phyloP scores from a whole-genome alignment of 306 rosid species.

The Oemleria cerasiformis region DNA sequence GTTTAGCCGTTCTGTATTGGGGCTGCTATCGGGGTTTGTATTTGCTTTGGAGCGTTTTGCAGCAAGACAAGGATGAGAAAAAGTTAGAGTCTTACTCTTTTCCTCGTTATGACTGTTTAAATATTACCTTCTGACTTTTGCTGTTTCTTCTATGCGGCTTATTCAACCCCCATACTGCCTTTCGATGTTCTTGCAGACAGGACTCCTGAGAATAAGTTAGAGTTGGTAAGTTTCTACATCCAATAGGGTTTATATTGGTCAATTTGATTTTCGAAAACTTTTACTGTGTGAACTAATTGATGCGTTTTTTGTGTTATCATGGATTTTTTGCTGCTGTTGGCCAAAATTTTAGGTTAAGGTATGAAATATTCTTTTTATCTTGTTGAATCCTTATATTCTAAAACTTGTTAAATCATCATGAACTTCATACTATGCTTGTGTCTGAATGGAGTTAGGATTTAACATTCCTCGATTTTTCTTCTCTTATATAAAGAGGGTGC shows the following conservation, averaged over 20 bases:
- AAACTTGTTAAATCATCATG: conserved; percentile 1
- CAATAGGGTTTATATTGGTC: conserved; percentile 3
- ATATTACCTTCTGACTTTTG: conserved; percentile 10
- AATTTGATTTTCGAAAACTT: no score
- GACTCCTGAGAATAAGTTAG: conserved; percentile 85
- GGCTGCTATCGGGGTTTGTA: no score
- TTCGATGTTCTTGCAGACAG: conserved; percentile 89
- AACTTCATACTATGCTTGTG: neutral
- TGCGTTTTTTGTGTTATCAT: conserved; percentile 36
- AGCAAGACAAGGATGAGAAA: no score
- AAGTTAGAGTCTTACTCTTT: conserved; percentile 6
- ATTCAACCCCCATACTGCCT: conserved; percentile 81
- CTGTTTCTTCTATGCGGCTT: conserved; percentile 56
- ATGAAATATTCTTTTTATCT: conserved; percentile 24
- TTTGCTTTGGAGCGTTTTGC: no score
- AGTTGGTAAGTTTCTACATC: conserved; percentile 33
- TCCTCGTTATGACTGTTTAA: conserved; percentile 8
- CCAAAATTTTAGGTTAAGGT: conserved; percentile 70
- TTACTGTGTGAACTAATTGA: conserved; percentile 38
- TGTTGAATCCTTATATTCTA: conserved; percentile 9
- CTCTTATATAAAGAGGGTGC: conserved; percentile 56
- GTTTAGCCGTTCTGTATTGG: no score
- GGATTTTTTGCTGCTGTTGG: conserved; percentile 33
- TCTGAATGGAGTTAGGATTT: neutral
- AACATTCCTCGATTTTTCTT: neutral